Percentiles rank a stretch among this genome's conserved stretches.
Conservation (phyloP, 768 basidiomycete genomes). For the Brasilioporus rufonigricans region DNA sequence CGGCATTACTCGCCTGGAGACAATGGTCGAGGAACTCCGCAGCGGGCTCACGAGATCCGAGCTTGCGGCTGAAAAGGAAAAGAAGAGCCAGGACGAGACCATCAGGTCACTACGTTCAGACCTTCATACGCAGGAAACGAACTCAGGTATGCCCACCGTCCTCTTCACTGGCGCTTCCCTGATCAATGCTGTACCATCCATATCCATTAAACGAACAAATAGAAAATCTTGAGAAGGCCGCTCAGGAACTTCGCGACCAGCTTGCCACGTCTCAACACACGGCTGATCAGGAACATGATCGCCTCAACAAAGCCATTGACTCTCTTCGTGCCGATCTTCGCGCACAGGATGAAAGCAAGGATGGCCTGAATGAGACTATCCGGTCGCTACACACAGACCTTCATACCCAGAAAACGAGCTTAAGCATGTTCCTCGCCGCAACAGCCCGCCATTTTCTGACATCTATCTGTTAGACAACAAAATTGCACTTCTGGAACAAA, state of each 20-base stretch:
- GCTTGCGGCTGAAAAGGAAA: too few species aligned
- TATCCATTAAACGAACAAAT: too few species aligned
- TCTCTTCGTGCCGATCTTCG: too few species aligned
- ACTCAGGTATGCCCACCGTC: background rate
- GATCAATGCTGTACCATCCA: too few species aligned
- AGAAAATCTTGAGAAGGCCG: background rate
- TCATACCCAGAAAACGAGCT: background rate
- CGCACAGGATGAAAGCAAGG: background rate
- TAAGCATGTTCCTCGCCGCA: background rate
- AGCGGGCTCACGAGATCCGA: background rate
- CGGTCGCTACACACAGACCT: background rate
- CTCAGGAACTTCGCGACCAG: too few species aligned
- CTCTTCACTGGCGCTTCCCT: background rate
- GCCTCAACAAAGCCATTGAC: too few species aligned
- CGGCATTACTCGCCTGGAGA: background rate
- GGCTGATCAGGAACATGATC: too few species aligned
- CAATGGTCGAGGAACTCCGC: background rate
- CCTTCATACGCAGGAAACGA: background rate
- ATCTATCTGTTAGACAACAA: background rate
- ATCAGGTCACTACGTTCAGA: background rate
- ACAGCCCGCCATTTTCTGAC: background rate
- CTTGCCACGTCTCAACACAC: too few species aligned
- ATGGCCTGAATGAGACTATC: background rate
- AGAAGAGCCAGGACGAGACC: too few species aligned
- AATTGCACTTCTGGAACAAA: background rate